These are phyloP conservation scores for Kluyveromyces aestuarii DNA, from an alignment of 805 yeast species.

Conservation along the genomic window DNA sequence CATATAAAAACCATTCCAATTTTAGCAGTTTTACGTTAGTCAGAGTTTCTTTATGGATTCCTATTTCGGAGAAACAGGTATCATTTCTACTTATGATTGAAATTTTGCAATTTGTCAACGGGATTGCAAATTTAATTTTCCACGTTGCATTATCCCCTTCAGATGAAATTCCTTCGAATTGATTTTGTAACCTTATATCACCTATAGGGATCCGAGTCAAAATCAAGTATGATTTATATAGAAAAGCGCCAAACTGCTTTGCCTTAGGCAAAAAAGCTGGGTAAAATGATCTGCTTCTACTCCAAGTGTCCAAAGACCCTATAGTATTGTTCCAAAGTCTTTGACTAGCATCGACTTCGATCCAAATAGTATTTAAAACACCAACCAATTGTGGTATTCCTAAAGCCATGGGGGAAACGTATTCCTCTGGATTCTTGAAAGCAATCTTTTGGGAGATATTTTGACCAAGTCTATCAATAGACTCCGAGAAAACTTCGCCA, in stretches of 20 bases:
- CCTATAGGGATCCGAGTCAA: conserved; percentile 24
- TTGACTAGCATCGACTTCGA: background rate
- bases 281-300: background rate
- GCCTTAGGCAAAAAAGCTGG: conserved; percentile 1
- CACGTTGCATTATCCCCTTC: background rate
- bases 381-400: conserved; percentile 2
- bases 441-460: background rate
- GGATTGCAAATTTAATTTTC: conserved; percentile 37
- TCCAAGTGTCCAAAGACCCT: conserved; percentile 1
- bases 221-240: conserved; percentile 45
- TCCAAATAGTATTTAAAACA: conserved; percentile 1
- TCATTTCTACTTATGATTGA: conserved; percentile 24
- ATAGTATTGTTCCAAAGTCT: conserved; percentile 2
- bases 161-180: background rate
- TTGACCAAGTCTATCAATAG: conserved; percentile 1
- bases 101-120: conserved; percentile 32
- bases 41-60: conserved; percentile 26
- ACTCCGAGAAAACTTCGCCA: background rate
- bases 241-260: conserved; percentile 29
- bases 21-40: conserved; percentile 32
- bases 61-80: conserved; percentile 18
- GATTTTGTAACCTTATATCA: background rate
- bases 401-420: background rate
- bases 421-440: conserved; percentile 1
- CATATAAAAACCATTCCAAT: conserved; percentile 34